Percentiles rank a stretch among this genome's conserved stretches.
phyloP scores from a whole-genome alignment of 2,329 filamentous ascomycete species.

The Aaosphaeria pasadenensis region DNA sequence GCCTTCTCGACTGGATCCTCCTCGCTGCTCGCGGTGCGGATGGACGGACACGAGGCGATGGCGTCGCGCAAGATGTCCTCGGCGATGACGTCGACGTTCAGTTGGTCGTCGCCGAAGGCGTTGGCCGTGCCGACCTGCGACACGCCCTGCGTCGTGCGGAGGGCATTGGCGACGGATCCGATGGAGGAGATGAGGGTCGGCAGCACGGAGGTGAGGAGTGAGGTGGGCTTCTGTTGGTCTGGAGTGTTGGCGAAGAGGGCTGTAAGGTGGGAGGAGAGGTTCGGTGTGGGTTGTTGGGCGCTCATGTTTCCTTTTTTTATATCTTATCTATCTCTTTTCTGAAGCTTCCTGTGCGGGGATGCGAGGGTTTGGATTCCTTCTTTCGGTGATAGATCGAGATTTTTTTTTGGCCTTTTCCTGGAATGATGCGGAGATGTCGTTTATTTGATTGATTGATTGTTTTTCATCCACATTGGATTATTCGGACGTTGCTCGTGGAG shows the following conservation, averaged over 20 bases:
- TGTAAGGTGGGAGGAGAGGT: background rate
- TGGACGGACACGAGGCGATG: constrained; percentile 51
- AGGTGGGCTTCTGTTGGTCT: background rate
- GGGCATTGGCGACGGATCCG: constrained; percentile 25
- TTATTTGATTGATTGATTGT: too few relatives aligned
- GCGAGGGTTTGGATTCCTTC: too few relatives aligned
- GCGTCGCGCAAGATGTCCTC: constrained; percentile 55
- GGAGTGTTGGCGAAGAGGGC: background rate
- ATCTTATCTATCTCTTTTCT: too few relatives aligned
- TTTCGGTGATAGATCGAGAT: too few relatives aligned
- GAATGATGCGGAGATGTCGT: too few relatives aligned
- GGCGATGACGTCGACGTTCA: constrained; percentile 57
- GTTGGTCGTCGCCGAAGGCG: constrained; percentile 56
- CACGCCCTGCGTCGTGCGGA: constrained; percentile 40
- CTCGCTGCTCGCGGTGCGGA: constrained; percentile 60
- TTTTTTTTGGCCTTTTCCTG: too few relatives aligned
- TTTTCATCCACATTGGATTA: too few relatives aligned
- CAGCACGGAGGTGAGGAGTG: constrained; percentile 27
- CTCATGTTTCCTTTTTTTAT: too few relatives aligned
- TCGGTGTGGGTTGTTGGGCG: background rate
- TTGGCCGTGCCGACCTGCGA: constrained; percentile 41
- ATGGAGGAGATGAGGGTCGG: constrained; percentile 39
- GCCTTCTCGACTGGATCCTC: constrained; percentile 56
- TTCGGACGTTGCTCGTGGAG: too few relatives aligned
- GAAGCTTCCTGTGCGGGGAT: too few relatives aligned